Percentiles rank a stretch among this genome's conserved stretches.
Evolutionary conservation across 2,329 filamentous ascomycete species (phyloP).

Genomic region (Cladosporium colombiae): DNA sequence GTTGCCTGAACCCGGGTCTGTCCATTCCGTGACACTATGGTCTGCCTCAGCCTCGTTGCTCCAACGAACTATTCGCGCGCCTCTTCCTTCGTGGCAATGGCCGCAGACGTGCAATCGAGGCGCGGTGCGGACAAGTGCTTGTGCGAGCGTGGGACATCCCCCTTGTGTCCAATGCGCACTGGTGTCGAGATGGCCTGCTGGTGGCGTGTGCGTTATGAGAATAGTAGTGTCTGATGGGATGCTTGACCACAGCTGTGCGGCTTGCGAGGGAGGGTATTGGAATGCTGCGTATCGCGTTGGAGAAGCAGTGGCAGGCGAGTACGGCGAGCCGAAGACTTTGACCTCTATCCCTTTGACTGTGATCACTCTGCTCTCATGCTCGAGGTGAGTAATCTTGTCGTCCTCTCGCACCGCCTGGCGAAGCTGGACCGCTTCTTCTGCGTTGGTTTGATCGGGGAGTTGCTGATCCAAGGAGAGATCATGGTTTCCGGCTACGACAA

Average conservation of each 20-base stretch:
- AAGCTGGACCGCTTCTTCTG: slow-evolving; percentile 56
- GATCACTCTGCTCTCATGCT: slow-evolving; percentile 58
- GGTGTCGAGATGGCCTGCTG: slow-evolving; percentile 59
- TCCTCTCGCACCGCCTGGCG: slow-evolving; percentile 53
- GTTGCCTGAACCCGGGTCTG: slow-evolving; percentile 58
- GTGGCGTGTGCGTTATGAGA: slow-evolving; percentile 70
- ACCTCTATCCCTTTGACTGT: slow-evolving; percentile 64
- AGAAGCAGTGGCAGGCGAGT: slow-evolving; percentile 49
- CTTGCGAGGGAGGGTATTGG: slow-evolving; percentile 53
- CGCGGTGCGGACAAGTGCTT: slow-evolving; percentile 60
- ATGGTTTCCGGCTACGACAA: slow-evolving; percentile 74
- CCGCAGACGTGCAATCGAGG: slow-evolving; percentile 69
- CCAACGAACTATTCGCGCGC: slow-evolving; percentile 65
- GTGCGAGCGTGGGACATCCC: slow-evolving; percentile 63
- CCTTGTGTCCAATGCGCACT: slow-evolving; percentile 41
- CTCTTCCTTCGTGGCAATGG: slow-evolving; percentile 70
- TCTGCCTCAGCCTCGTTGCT: slow-evolving; percentile 44
- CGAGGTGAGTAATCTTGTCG: slow-evolving; percentile 63
- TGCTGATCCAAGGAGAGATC: too few relatives aligned
- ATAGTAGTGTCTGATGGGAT: slow-evolving; percentile 66
- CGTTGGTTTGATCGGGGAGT: too few relatives aligned
- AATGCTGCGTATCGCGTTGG: slow-evolving; percentile 62
- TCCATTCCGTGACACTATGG: slow-evolving; percentile 51
- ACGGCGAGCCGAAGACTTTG: slow-evolving; percentile 71
- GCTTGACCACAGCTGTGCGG: slow-evolving; percentile 56